Percentiles rank a stretch among this genome's conserved stretches.
phyloP scores from a whole-genome alignment of 139 green algal species.

The Chlamydomonas incerta region DNA sequence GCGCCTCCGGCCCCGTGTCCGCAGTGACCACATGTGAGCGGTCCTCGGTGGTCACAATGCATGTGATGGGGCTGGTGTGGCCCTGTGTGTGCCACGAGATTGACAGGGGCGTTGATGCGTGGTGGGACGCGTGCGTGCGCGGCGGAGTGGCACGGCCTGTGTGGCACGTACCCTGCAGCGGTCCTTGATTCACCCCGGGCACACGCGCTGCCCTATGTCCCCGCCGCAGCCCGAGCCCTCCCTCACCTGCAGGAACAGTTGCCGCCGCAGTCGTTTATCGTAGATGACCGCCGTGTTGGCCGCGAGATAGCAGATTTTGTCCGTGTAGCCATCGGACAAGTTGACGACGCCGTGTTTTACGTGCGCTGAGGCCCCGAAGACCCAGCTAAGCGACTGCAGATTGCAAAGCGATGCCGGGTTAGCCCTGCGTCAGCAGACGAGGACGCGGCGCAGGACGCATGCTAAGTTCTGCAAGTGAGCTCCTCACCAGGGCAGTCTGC shows the following conservation, averaged over 20 bases:
- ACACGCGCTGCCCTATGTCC: too few species aligned
- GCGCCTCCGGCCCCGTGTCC: constrained; percentile 69
- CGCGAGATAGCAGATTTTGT: constrained; percentile 70
- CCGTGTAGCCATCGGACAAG: constrained; percentile 63
- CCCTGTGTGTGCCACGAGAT: too few species aligned
- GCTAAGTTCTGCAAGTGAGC: not conserved
- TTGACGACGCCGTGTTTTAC: constrained; percentile 61
- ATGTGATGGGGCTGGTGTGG: constrained; percentile 78
- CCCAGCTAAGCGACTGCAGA: constrained; percentile 67
- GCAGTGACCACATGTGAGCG: constrained; percentile 71
- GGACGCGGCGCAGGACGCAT: too few species aligned
- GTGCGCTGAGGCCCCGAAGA: constrained; percentile 62
- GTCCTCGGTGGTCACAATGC: constrained; percentile 63
- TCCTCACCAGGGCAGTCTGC: constrained; percentile 28
- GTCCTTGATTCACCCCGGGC: too few species aligned
- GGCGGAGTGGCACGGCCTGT: too few species aligned
- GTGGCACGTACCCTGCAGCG: too few species aligned
- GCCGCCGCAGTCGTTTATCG: constrained; percentile 55
- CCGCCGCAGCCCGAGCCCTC: not conserved
- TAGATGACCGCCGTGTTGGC: constrained; percentile 78
- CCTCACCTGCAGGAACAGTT: constrained; percentile 65
- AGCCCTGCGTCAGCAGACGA: not conserved
- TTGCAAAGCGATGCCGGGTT: not conserved
- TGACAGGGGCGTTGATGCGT: too few species aligned
- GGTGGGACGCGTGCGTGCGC: too few species aligned